Evolutionary conservation across 1,139 yeast species (phyloP).

Genomic region (Meyerozyma sp.): DNA sequence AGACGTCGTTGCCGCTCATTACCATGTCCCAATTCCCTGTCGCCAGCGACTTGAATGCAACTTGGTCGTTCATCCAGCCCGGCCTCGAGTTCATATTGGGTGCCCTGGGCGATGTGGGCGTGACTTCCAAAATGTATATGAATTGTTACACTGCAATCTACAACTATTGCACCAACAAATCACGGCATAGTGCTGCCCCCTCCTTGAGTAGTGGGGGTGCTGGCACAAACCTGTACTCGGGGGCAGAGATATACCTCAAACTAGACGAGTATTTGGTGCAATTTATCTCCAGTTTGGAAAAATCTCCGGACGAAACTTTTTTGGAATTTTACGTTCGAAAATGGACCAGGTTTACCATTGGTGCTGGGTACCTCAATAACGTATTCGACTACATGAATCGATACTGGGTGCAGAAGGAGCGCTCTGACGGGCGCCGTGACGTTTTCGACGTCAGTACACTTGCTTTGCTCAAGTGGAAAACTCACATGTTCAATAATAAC

Average conservation of each 20-base stretch:
- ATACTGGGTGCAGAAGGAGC: conserved; percentile 95
- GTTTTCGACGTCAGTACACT: conserved; percentile 88
- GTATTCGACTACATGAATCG: conserved; percentile 94
- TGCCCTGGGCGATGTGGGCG: conserved; percentile 57
- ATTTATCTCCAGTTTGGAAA: conserved; percentile 51
- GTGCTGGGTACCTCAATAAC: conserved; percentile 88
- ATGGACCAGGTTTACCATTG: conserved; percentile 88
- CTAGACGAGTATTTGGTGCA: conserved; percentile 59
- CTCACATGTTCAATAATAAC: conserved; percentile 68
- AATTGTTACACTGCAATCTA: conserved; percentile 78
- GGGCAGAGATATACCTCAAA: conserved; percentile 81
- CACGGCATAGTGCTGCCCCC: conserved; percentile 39
- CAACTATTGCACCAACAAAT: conserved; percentile 86
- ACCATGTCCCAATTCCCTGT: conserved; percentile 16
- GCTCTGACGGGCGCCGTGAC: conserved; percentile 91
- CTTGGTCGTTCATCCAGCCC: conserved; percentile 76
- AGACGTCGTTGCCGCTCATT: background rate
- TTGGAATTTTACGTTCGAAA: conserved; percentile 79
- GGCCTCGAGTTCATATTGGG: conserved; percentile 68
- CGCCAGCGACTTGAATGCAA: conserved; percentile 55
- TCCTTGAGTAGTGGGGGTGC: conserved; percentile 12
- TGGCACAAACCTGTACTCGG: conserved; percentile 42
- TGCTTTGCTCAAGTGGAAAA: conserved; percentile 84
- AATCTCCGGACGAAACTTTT: conserved; percentile 59
- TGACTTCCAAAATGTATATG: conserved; percentile 72